These are phyloP conservation scores for Asterochloris erici DNA, from an alignment of 139 green algal species.

Conservation along the genomic window DNA sequence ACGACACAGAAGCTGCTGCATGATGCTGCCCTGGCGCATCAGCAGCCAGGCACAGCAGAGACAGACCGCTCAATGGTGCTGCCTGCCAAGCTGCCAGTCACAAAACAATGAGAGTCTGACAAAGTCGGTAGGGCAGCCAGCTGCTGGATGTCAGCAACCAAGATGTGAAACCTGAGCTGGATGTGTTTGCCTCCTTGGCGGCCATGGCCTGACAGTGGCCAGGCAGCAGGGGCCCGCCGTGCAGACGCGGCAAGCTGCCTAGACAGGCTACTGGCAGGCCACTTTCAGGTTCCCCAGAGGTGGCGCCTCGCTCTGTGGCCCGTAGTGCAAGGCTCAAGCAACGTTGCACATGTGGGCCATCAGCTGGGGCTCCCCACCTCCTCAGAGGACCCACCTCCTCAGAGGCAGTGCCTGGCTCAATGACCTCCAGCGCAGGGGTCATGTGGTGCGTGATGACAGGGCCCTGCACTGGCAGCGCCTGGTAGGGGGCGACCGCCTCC, in stretches of 20 bases:
- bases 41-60: not conserved
- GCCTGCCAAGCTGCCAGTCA: not conserved
- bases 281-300: not conserved
- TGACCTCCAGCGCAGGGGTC: conserved; percentile 53
- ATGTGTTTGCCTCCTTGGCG: too few species aligned
- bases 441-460: conserved; percentile 65
- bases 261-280: too few species aligned
- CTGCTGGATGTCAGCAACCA: too few species aligned
- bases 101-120: too few species aligned
- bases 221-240: too few species aligned
- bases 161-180: too few species aligned
- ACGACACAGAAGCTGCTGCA: not conserved
- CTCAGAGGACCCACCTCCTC: conserved; percentile 26
- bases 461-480: conserved; percentile 70
- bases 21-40: not conserved
- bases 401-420: conserved; percentile 41
- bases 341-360: not conserved
- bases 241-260: too few species aligned
- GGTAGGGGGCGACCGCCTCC: conserved; percentile 62
- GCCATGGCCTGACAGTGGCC: too few species aligned
- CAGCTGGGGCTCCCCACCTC: conserved; percentile 26
- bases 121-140: too few species aligned
- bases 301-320: not conserved
- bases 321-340: not conserved
- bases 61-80: not conserved